These are phyloP conservation scores for Tolypocladium pustulatum DNA, from an alignment of 2,329 filamentous ascomycete species.

Conservation along the genomic window DNA sequence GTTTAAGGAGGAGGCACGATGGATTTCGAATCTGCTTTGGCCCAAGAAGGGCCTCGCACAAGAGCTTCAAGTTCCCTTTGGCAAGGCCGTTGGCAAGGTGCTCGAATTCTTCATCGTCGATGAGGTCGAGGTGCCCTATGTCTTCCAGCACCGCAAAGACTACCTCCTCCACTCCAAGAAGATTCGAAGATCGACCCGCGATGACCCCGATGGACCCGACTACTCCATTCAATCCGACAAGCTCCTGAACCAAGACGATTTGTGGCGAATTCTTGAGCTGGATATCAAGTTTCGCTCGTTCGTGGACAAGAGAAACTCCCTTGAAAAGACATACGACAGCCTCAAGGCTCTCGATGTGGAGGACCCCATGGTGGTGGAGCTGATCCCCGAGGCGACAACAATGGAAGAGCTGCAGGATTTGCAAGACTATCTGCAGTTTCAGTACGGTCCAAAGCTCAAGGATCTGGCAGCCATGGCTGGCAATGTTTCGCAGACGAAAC, in stretches of 20 bases:
- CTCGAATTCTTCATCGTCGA: constrained; percentile 92
- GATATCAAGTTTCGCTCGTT: constrained; percentile 93
- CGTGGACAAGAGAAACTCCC: constrained; percentile 79
- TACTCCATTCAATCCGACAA: constrained; percentile 74
- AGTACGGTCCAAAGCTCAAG: constrained; percentile 75
- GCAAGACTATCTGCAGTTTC: constrained; percentile 93
- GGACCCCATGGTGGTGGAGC: constrained; percentile 69
- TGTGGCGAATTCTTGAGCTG: constrained; percentile 91
- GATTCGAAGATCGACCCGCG: constrained; percentile 46
- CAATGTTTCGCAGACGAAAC: constrained; percentile 57
- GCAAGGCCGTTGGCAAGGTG: constrained; percentile 80
- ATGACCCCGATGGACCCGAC: constrained; percentile 61
- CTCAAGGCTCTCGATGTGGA: constrained; percentile 54
- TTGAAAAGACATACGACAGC: constrained; percentile 69
- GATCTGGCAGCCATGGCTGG: constrained; percentile 59
- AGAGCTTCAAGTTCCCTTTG: constrained; percentile 72
- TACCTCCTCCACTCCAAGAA: constrained; percentile 88
- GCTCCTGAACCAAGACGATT: constrained; percentile 79
- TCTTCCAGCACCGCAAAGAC: constrained; percentile 96
- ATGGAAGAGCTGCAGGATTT: constrained; percentile 96
- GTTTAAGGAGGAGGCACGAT: constrained; percentile 79
- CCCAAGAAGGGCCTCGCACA: constrained; percentile 68
- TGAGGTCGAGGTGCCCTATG: constrained; percentile 91
- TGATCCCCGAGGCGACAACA: constrained; percentile 68
- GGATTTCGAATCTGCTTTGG: constrained; percentile 86